Base-by-base conservation (phyloP, 768 basidiomycete species). In the Podaxis sp. region DNA sequence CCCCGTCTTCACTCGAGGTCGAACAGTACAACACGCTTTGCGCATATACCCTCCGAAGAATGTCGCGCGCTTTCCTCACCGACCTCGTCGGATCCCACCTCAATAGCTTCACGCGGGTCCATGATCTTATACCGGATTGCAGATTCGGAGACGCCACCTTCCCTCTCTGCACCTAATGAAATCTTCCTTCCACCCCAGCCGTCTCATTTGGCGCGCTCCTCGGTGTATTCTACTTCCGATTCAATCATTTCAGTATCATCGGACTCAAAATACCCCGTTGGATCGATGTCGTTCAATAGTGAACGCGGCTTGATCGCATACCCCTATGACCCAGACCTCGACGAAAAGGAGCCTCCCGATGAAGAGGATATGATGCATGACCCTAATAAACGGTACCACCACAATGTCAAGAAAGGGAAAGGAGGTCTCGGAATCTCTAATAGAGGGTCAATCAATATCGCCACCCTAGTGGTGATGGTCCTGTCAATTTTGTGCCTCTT, bases 291-390 rank as follows among this genome's bases (percentile, higher is more conserved):
- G 5, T 9, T 40, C 36, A 13, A 44, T 44, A 50, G 57, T 32
- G 69, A 68, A 35, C 70, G 72, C 3, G 74, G 74, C 23, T 73
- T 90, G 48, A 71, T 89, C 1, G 81, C 88, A 4, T 90, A 88
- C 65, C 84, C 80, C 6, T 88, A 84, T 65, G 86, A 90, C 66
- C 88, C 87, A 1, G 58, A 66, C 4, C 6, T 64, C 36, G 75
- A 73, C 59, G 64, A 75, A 3, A 77, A 81, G 48, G 68, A 68
- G 21, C 70, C 74, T 57, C 67, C 70, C 11, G 82, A 84, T 59
- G 82, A 82, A 32, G 88, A 89, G 61, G 90, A 90, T 64, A 68
- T 76, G 35, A 71, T 89, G 42, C 86, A 90, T 67, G 81, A 84
- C 55, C 80, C 75, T 4, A 76, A 13, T 14, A 35, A 54, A 27